phyloP scores from a whole-genome alignment of 2,329 filamentous ascomycete genomes.

The Cladophialophora exuberans region DNA sequence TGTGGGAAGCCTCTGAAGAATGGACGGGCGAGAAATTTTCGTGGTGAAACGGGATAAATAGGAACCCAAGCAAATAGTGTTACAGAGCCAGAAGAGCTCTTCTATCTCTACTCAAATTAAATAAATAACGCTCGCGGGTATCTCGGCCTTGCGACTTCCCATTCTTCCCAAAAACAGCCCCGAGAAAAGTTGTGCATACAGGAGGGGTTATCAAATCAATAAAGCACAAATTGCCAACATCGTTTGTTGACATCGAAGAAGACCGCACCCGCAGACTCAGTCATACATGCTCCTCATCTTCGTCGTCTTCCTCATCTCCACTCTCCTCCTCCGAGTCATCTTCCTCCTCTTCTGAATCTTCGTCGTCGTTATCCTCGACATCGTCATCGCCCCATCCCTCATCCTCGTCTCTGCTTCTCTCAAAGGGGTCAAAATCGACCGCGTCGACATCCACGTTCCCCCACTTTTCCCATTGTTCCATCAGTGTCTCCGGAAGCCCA shows the following conservation, averaged over 20 bases:
- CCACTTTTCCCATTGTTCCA: conserved; percentile 24
- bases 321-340: not conserved
- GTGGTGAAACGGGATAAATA: not conserved
- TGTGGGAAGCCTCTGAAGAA: conserved; percentile 4
- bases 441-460: conserved; percentile 10
- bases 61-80: not conserved
- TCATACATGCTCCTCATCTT: not conserved
- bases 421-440: conserved; percentile 20
- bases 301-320: not conserved
- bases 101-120: too few relatives aligned
- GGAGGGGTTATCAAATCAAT: too few relatives aligned
- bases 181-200: too few relatives aligned
- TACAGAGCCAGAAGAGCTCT: too few relatives aligned
- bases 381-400: conserved; percentile 20
- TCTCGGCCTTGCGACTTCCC: too few relatives aligned
- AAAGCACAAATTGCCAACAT: too few relatives aligned
- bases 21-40: conserved; percentile 7
- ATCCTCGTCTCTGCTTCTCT: conserved; percentile 6
- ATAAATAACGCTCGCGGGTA: too few relatives aligned
- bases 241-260: too few relatives aligned
- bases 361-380: conserved; percentile 21
- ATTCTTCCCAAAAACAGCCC: too few relatives aligned
- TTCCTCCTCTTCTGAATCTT: not conserved
- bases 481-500: conserved; percentile 11
- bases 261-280: not conserved